Evolutionary conservation across 2,329 filamentous ascomycete species (phyloP).

Genomic region (Westerdykella aurantiaca): DNA sequence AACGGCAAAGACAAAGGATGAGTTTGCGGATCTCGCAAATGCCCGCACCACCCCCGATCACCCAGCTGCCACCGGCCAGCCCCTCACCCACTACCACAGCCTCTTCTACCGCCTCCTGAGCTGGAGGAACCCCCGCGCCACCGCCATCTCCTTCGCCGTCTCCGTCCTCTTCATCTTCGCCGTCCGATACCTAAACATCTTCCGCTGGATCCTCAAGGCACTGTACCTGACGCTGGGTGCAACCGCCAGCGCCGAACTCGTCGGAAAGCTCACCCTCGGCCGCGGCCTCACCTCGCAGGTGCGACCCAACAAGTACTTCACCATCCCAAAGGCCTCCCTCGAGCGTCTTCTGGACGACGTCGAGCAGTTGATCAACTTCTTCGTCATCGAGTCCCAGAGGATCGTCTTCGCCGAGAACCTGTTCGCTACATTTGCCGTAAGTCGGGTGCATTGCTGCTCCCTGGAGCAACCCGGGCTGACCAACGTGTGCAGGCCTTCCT

Average conservation of each 20-base stretch:
- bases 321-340: slow-evolving; percentile 57
- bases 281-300: slow-evolving; percentile 56
- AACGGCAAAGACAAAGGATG: slow-evolving; percentile 50
- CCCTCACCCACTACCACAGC: slow-evolving; percentile 62
- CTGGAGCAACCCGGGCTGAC: neutral
- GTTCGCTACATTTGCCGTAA: slow-evolving; percentile 54
- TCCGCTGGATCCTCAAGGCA: slow-evolving; percentile 57
- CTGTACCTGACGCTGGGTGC: slow-evolving; percentile 55
- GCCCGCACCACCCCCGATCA: slow-evolving; percentile 49
- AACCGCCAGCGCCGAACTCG: slow-evolving; percentile 53
- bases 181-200: slow-evolving; percentile 56
- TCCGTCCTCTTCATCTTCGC: slow-evolving; percentile 57
- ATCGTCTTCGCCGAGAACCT: slow-evolving; percentile 62
- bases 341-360: slow-evolving; percentile 57
- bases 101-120: slow-evolving; percentile 61
- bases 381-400: slow-evolving; percentile 62
- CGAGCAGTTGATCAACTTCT: slow-evolving; percentile 62
- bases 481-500: slow-evolving; percentile 49
- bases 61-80: slow-evolving; percentile 55
- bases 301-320: slow-evolving; percentile 61
- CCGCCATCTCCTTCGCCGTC: slow-evolving; percentile 54
- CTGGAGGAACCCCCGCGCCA: slow-evolving; percentile 62
- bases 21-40: slow-evolving; percentile 54
- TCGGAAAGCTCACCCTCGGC: slow-evolving; percentile 51
- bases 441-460: slow-evolving; percentile 18